Base-by-base conservation (phyloP, 2,329 filamentous ascomycete species). In the Hymenoscyphus scutula region DNA sequence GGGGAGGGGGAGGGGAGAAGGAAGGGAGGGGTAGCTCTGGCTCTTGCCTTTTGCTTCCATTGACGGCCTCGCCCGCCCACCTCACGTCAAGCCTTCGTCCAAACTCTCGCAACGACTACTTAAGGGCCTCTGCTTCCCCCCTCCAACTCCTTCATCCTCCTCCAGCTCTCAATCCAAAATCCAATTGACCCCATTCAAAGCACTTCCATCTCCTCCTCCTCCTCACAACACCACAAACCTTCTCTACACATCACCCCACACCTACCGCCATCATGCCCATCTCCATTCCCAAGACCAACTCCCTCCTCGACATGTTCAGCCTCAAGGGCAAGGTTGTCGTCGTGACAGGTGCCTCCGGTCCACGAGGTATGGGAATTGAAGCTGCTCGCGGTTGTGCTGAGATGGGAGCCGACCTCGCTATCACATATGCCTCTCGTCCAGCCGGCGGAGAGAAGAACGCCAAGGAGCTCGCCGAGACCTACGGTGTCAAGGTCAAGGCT, bases 331-430 rank as follows among this genome's bases (percentile, higher is more conserved):
- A 85, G 73, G 82, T 88, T 5, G 79, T 89, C 56, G 74, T 87
- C 51, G 83, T 89, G 1, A 86, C 86, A 38, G 86, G 87, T 53
- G 87, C 81, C 63, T 83, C 81, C 53, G 86, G 86, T 10, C 83
- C 90, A 61, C 85, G 84, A 64, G 86, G 86, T 61, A 89, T 89
- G 79, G 86, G 86, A 64, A 87, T 86, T 64, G 85, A 88, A 74
- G 86, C 85, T 64, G 86, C 86, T 57, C 84, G 85, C 58, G 85
- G 84, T 68, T 85, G 82, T 73, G 85, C 85, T 65, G 85, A 88
- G 75, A 84, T 85, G 77, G 85, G 85, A 60, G 85, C 85, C 70
- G 80, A 87, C 74, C 74, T 88, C 38, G 85, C 85, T 73, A 82
- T 88, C 75, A 93, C 89, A 69, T 88, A 89, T 77, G 76, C 84